Base-by-base conservation (phyloP, 345 rosid species). In the Kernera saxatilis region DNA sequence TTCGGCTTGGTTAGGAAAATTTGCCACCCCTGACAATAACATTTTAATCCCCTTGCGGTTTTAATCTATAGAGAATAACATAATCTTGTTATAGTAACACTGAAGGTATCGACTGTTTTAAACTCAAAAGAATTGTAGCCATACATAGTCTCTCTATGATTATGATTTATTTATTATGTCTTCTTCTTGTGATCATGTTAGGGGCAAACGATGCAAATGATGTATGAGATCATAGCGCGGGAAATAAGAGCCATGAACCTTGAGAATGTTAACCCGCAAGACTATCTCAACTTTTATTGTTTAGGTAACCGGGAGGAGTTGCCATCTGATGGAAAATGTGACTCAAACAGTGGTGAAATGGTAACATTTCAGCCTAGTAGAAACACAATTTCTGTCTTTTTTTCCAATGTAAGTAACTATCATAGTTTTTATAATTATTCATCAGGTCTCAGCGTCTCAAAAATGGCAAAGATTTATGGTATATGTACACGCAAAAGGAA, bases 151-250 rank as follows among this genome's bases (percentile, higher is more conserved):
- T 40, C 14, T 12, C 5, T 18, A 35, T 19, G 21, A 25, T 10
- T 18, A 35, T 19, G 21, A 25, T 10, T 33, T 0, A 30, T 69
- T 64, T 19, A 46, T 64, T 62, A 62, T 19, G 37, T 67, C 61
- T 2, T 68, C 13, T 35, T 44, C 36, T 22, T 67, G 23, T 27
- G 45, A 8, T 25, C 41, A 25, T 71, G 27, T 82, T 82, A 92
- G 96, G 80, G 86, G 77, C 90, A 87, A 61, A 89, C 94, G 14
- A 87, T 90, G 82, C 88, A 86, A 81, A 84, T 89, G 98, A 89
- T 92, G 98, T 92, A 85, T 35, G 83, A 77, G 57, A 69, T 86
- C 40, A 80, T 89, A 86, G 84, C 92, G 56, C 69, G 82, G 19
- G 92, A 88, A 78, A 71, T 89, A 82, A 75, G 81, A 46, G 63